phyloP scores from a whole-genome alignment of 352 stramenopile species.

The Phytophthora vignae region DNA sequence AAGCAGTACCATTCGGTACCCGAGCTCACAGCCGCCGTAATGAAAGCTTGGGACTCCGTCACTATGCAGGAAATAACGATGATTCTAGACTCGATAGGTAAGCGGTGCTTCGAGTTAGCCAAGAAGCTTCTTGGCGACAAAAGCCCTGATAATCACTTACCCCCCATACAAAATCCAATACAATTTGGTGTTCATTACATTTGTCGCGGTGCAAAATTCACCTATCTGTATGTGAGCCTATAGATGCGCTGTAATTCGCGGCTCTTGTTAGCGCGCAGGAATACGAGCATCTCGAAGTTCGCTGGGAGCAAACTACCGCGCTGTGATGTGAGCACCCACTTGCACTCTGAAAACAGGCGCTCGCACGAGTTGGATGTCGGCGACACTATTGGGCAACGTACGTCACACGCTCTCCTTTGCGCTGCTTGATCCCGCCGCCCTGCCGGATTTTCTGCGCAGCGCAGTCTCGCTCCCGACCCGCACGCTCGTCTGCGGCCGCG shows the following conservation, averaged over 20 bases:
- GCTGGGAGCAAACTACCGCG: background rate
- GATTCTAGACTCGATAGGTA: background rate
- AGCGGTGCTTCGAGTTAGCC: constrained; percentile 6
- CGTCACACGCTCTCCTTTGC: background rate
- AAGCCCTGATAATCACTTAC: background rate
- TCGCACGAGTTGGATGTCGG: background rate
- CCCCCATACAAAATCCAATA: background rate
- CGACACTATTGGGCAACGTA: background rate
- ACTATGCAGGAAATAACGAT: background rate
- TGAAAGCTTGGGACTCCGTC: constrained; percentile 1
- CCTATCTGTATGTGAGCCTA: background rate
- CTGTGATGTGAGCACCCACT: background rate
- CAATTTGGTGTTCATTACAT: background rate
- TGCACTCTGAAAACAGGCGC: background rate
- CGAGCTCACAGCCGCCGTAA: constrained; percentile 1
- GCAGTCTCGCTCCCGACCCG: background rate
- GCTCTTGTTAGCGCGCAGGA: background rate
- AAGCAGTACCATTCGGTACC: constrained; percentile 9
- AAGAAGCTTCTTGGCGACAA: constrained; percentile 8
- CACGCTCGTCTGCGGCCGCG: background rate
- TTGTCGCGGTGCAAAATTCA: background rate
- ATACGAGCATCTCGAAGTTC: background rate
- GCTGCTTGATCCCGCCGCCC: background rate
- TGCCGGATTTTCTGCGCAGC: background rate
- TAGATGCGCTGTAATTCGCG: too few relatives aligned